Evolutionary conservation across 371 early-diverging fungal species (phyloP).

Genomic region (Mucor circinelloides): DNA sequence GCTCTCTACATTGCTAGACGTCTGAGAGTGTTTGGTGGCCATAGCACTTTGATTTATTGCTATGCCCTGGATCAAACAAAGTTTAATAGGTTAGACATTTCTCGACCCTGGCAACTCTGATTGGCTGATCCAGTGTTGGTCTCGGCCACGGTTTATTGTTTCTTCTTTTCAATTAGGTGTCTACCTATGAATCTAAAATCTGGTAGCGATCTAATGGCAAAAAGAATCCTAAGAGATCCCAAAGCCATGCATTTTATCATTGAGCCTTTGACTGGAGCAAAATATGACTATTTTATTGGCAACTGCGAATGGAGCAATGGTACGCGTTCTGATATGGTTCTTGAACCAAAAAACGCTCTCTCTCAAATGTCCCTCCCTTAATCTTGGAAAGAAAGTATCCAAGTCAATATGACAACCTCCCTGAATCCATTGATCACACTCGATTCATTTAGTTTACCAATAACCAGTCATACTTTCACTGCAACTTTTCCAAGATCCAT

Average conservation of each 20-base stretch:
- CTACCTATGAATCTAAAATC: constrained; percentile 4
- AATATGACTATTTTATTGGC: constrained; percentile 13
- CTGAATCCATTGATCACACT: too few relatives aligned
- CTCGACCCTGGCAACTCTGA: neutral
- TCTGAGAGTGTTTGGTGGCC: neutral
- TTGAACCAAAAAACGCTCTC: constrained; percentile 15
- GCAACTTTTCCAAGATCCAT: too few relatives aligned
- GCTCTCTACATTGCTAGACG: neutral
- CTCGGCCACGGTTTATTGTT: neutral
- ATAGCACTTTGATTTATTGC: neutral
- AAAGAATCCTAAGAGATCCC: constrained; percentile 15
- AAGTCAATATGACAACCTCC: too few relatives aligned
- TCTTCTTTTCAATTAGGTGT: neutral
- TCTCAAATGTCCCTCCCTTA: constrained; percentile 17
- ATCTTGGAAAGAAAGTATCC: too few relatives aligned
- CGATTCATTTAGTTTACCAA: too few relatives aligned
- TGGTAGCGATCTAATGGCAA: constrained; percentile 16
- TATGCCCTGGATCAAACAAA: neutral
- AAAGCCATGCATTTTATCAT: constrained; percentile 15
- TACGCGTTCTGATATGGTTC: constrained; percentile 14
- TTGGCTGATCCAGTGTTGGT: neutral
- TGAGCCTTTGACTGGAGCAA: constrained; percentile 11
- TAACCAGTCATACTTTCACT: too few relatives aligned
- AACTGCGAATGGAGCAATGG: constrained; percentile 12
- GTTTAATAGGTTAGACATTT: neutral